Conservation (phyloP, 2,329 filamentous ascomycete species). For the Pseudogymnoascus sp. region DNA sequence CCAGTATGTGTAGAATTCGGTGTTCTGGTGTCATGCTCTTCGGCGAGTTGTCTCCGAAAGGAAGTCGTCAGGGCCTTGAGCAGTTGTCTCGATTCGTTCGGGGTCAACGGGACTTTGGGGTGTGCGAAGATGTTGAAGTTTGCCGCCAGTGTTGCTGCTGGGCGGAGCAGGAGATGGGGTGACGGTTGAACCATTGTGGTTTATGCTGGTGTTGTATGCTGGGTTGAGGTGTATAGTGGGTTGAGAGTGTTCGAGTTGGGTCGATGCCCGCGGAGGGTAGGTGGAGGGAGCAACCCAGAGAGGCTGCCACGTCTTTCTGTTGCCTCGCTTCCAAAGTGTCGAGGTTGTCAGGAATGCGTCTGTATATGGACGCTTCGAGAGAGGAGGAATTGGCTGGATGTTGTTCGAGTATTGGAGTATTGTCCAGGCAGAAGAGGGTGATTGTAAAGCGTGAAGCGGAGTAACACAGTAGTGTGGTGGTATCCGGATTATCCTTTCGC, state of each 20-base stretch:
- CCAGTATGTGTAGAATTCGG: constrained; percentile 24
- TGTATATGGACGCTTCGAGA: neutral
- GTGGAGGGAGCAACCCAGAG: neutral
- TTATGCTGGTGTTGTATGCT: neutral
- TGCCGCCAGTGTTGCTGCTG: constrained; percentile 38
- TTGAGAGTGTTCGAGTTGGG: neutral
- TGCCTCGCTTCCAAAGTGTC: neutral
- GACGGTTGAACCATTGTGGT: constrained; percentile 43
- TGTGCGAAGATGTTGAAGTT: constrained; percentile 44
- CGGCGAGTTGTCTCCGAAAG: constrained; percentile 55
- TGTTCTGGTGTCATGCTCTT: constrained; percentile 36
- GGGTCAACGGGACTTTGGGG: constrained; percentile 43
- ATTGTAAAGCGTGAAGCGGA: neutral
- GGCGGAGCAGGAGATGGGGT: constrained; percentile 37
- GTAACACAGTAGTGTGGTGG: neutral
- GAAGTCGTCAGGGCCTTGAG: constrained; percentile 53
- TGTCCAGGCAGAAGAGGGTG: neutral
- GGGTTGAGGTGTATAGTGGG: neutral
- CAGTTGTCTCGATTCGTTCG: constrained; percentile 50
- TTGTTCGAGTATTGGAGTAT: neutral
- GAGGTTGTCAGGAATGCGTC: neutral
- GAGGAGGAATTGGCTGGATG: neutral
- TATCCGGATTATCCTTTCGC: neutral
- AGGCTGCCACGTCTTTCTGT: neutral
- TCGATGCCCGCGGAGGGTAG: neutral